Conservation (phyloP, 495 filamentous ascomycete species). For the Hypoxylon fuscum region DNA sequence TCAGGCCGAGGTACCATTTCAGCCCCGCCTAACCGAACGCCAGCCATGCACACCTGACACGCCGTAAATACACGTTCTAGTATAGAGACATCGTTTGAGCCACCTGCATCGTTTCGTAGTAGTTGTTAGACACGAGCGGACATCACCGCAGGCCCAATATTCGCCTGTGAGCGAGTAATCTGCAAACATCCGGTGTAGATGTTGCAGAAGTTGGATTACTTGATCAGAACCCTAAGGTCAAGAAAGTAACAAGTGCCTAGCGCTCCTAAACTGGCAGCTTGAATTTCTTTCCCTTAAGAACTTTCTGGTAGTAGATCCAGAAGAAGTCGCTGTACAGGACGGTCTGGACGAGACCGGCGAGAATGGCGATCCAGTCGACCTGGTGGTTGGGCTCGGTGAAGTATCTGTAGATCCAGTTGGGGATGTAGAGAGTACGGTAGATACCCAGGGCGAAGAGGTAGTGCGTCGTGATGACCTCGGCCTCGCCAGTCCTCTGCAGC, state of each 20-base stretch:
- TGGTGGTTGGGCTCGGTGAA: slow-evolving; percentile 69
- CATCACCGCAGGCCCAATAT: not conserved
- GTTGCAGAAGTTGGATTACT: not conserved
- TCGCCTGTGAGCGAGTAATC: slow-evolving; percentile 9
- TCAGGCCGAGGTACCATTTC: slow-evolving; percentile 23
- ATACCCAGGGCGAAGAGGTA: slow-evolving; percentile 95
- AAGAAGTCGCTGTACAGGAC: slow-evolving; percentile 98
- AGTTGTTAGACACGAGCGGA: slow-evolving; percentile 6
- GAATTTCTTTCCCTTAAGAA: slow-evolving; percentile 89
- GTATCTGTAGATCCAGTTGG: slow-evolving; percentile 96
- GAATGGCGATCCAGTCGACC: slow-evolving; percentile 81
- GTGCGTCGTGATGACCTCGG: slow-evolving; percentile 97
- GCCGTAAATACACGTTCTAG: slow-evolving; percentile 39
- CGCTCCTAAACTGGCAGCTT: slow-evolving; percentile 76
- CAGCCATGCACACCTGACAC: slow-evolving; percentile 42
- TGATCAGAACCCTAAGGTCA: not conserved
- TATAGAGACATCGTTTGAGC: slow-evolving; percentile 23
- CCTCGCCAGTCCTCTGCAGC: slow-evolving; percentile 95
- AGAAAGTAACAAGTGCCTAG: not conserved
- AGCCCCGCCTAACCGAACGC: slow-evolving; percentile 43
- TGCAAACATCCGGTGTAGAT: slow-evolving; percentile 7
- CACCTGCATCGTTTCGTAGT: not conserved
- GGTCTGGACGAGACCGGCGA: slow-evolving; percentile 92
- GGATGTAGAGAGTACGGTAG: slow-evolving; percentile 95
- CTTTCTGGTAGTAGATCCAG: slow-evolving; percentile 98